phyloP scores from a whole-genome alignment of 208 protist species.

The Phytomonas sp. region DNA sequence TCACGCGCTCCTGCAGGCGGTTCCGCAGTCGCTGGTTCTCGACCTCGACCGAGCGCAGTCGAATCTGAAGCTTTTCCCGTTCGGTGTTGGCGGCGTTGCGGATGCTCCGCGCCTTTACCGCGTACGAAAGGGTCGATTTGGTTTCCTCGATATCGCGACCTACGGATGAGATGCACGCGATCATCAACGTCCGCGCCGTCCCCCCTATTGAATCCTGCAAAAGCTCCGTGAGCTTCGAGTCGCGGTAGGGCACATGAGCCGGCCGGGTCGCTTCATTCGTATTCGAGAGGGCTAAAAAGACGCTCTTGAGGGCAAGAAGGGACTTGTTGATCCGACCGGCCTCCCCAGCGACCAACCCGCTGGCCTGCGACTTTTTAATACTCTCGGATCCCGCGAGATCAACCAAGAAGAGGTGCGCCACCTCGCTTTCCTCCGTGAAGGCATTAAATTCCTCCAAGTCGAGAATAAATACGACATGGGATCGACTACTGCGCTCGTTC shows the following conservation, averaged over 20 bases:
- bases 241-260: constrained; percentile 90
- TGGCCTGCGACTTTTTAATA: constrained; percentile 88
- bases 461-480: constrained; percentile 95
- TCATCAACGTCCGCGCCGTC: constrained; percentile 89
- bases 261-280: constrained; percentile 72
- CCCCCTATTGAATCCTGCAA: constrained; percentile 93
- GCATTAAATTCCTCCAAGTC: constrained; percentile 83
- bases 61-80: constrained; percentile 67
- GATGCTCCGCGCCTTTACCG: constrained; percentile 92
- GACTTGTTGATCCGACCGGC: constrained; percentile 91
- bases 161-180: constrained; percentile 92
- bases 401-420: constrained; percentile 93
- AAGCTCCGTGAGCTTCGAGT: constrained; percentile 92
- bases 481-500: constrained; percentile 95
- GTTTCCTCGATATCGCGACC: constrained; percentile 94
- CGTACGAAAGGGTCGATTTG: constrained; percentile 94
- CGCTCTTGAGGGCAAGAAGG: constrained; percentile 90
- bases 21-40: constrained; percentile 83
- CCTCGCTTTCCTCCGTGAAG: constrained; percentile 82
- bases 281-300: constrained; percentile 86
- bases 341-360: constrained; percentile 78
- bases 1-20: constrained; percentile 78
- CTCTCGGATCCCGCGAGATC: constrained; percentile 94
- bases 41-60: constrained; percentile 73
- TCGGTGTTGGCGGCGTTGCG: constrained; percentile 87